Conservation (phyloP, 345 rosid genomes). For the Acer yangbiense region DNA sequence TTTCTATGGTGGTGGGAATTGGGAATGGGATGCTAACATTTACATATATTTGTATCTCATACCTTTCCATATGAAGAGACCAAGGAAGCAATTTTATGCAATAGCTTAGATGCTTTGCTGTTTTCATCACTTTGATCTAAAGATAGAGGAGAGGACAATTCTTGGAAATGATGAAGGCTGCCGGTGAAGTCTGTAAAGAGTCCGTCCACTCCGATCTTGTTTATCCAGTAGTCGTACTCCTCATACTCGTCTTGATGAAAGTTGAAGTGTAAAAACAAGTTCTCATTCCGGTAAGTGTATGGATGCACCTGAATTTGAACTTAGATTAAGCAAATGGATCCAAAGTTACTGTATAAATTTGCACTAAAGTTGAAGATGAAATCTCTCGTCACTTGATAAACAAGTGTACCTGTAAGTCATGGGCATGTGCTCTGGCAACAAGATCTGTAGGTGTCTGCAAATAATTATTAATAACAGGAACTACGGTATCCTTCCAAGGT, state of each 20-base stretch:
- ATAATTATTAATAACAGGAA: conserved; percentile 64
- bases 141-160: conserved; percentile 52
- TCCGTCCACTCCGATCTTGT: conserved; percentile 78
- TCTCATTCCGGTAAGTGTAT: conserved; percentile 82
- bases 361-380: background rate
- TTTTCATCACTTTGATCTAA: conserved; percentile 15
- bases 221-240: conserved; percentile 85
- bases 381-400: background rate
- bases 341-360: background rate
- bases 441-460: conserved; percentile 78
- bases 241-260: conserved; percentile 72
- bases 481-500: conserved; percentile 96
- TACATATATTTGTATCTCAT: conserved; percentile 18
- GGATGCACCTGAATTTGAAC: conserved; percentile 71
- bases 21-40: background rate
- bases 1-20: background rate
- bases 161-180: conserved; percentile 70
- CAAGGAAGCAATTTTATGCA: conserved; percentile 48
- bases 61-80: conserved; percentile 42
- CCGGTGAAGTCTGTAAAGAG: conserved; percentile 94
- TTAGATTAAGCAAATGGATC: background rate
- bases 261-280: conserved; percentile 52
- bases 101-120: conserved; percentile 31
- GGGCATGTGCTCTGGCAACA: conserved; percentile 81
- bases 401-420: conserved; percentile 48